Evolutionary conservation across 2,329 filamentous ascomycete species (phyloP).

Genomic region (Capronia coronata): DNA sequence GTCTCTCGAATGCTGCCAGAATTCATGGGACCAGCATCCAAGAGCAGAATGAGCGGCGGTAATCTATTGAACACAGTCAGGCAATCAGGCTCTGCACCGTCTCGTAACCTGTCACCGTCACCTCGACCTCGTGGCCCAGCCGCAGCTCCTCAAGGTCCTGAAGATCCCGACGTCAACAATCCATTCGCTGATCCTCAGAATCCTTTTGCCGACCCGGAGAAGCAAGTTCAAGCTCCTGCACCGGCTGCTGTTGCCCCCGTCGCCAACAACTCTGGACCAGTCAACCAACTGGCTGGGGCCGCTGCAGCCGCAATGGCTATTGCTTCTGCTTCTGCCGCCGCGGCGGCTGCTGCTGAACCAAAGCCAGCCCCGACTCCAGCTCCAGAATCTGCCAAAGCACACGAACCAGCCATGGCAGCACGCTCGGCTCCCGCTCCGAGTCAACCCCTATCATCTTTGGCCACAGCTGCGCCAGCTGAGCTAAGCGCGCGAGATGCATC

Average conservation of each 20-base stretch:
- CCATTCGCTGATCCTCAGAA: conserved; percentile 29
- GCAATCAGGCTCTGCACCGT: conserved; percentile 16
- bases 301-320: conserved; percentile 34
- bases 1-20: conserved; percentile 76
- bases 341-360: conserved; percentile 24
- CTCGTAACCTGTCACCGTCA: conserved; percentile 12
- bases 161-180: conserved; percentile 23
- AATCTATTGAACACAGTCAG: conserved; percentile 28
- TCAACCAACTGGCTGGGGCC: conserved; percentile 38
- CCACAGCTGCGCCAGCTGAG: neutral
- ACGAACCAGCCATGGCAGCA: conserved; percentile 13
- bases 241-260: conserved; percentile 28
- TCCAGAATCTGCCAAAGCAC: neutral
- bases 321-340: too few species aligned
- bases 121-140: conserved; percentile 19
- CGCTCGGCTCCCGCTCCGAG: conserved; percentile 23
- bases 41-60: conserved; percentile 26
- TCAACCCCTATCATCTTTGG: conserved; percentile 21
- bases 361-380: conserved; percentile 21
- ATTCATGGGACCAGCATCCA: conserved; percentile 42
- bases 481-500: neutral
- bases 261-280: conserved; percentile 36
- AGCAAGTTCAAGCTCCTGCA: conserved; percentile 21
- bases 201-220: conserved; percentile 20
- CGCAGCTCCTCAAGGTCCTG: conserved; percentile 7